phyloP scores from a whole-genome alignment of 306 rosid genomes.

The Dicorynia guianensis region DNA sequence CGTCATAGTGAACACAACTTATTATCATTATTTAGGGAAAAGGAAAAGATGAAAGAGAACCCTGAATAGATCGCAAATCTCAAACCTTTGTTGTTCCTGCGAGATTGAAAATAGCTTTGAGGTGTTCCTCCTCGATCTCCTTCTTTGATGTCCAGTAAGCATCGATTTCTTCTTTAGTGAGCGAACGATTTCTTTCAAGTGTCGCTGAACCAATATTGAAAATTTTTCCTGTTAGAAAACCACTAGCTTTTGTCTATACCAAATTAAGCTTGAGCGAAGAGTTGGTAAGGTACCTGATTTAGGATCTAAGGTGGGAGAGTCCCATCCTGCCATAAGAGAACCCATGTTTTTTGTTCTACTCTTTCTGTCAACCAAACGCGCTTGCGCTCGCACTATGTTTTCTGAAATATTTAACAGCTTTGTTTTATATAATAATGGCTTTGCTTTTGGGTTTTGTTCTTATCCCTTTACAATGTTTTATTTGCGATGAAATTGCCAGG shows the following conservation, averaged over 20 bases:
- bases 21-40: too few species aligned
- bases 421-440: neutral
- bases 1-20: neutral
- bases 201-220: constrained; percentile 31
- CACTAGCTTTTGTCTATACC: neutral
- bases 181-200: constrained; percentile 57
- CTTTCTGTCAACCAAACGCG: neutral
- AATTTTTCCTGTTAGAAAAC: constrained; percentile 4
- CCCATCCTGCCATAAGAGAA: constrained; percentile 47
- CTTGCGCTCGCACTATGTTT: too few species aligned
- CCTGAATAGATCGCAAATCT: neutral
- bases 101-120: constrained; percentile 45
- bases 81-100: constrained; percentile 50
- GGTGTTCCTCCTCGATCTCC: constrained; percentile 66
- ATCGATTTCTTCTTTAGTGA: constrained; percentile 66
- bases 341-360: constrained; percentile 24
- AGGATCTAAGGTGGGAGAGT: constrained; percentile 33
- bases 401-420: neutral
- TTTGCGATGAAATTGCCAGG: neutral
- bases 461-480: constrained; percentile 28
- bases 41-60: neutral
- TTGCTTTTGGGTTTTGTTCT: constrained; percentile 24
- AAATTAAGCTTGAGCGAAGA: too few species aligned
- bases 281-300: neutral
- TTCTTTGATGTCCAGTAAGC: constrained; percentile 68